Conservation (phyloP, 345 rosid species). For the Salix suchowensis region DNA sequence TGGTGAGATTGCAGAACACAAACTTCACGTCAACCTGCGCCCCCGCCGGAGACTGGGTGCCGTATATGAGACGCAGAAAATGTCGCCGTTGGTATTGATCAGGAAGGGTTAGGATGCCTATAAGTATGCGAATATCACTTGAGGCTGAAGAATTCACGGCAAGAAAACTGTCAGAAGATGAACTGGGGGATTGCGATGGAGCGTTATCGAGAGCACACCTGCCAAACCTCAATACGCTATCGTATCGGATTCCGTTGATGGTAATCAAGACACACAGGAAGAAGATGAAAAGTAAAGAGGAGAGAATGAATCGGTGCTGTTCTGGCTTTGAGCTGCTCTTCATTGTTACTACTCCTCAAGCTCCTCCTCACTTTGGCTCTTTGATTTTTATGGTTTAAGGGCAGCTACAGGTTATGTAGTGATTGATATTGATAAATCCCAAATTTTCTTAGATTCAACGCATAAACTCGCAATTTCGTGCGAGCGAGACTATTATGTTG, state of each 20-base stretch:
- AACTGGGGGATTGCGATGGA: constrained; percentile 9
- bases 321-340: constrained; percentile 18
- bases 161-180: constrained; percentile 8
- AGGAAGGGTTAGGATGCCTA: constrained; percentile 77
- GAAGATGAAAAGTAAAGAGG: constrained; percentile 54
- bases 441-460: constrained; percentile 11
- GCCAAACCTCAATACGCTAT: constrained; percentile 38
- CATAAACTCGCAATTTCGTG: constrained; percentile 25
- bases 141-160: constrained; percentile 12
- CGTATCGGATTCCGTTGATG: constrained; percentile 52
- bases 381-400: background rate
- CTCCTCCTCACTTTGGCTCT: background rate
- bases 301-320: constrained; percentile 38
- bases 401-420: background rate
- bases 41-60: constrained; percentile 42
- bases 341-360: constrained; percentile 13
- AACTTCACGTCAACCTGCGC: constrained; percentile 74
- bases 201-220: constrained; percentile 36
- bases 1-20: constrained; percentile 83
- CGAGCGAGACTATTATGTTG: constrained; percentile 20
- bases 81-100: constrained; percentile 72
- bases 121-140: constrained; percentile 55
- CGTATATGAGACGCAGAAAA: constrained; percentile 64
- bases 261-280: constrained; percentile 58
- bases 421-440: constrained; percentile 1